Conservation (phyloP, 371 early-diverging fungal genomes). For the Cokeromyces recurvatus region DNA sequence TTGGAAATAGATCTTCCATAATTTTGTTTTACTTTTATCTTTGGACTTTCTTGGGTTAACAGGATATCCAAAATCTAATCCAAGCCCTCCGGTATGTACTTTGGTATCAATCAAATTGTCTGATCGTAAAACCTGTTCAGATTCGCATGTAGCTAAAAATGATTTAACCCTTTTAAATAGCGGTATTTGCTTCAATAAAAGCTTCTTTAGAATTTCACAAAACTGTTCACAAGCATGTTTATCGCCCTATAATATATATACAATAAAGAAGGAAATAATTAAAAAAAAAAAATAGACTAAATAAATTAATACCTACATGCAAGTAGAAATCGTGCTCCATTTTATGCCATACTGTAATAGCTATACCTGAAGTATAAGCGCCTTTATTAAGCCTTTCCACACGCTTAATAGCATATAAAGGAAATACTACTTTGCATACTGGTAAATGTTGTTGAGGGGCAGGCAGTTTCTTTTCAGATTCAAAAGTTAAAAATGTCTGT, state of each 20-base stretch:
- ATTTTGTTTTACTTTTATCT: conserved; percentile 60
- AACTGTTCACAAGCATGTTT: conserved; percentile 51
- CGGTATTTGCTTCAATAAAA: conserved; percentile 53
- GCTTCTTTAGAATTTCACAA: conserved; percentile 45
- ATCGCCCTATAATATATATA: conserved; percentile 24
- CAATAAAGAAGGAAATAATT: not conserved
- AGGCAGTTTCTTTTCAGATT: conserved; percentile 52
- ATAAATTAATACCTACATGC: conserved; percentile 17
- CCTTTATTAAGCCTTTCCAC: conserved; percentile 76
- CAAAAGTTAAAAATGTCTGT: conserved; percentile 60
- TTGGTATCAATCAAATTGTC: conserved; percentile 34
- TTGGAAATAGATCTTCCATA: conserved; percentile 77
- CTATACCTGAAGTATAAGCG: conserved; percentile 30
- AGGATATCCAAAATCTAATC: conserved; percentile 83
- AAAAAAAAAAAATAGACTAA: not conserved
- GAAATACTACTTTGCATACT: conserved; percentile 71
- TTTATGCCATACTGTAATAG: conserved; percentile 58
- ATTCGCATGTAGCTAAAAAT: conserved; percentile 73
- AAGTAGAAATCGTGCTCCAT: conserved; percentile 55
- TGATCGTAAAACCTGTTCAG: conserved; percentile 61
- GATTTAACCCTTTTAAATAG: conserved; percentile 72
- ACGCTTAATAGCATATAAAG: conserved; percentile 83
- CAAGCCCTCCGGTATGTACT: conserved; percentile 65
- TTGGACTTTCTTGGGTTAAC: conserved; percentile 64
- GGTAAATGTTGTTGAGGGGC: conserved; percentile 40